Evolutionary conservation across 2,329 filamentous ascomycete species (phyloP), one percentile per base, ranked within the genome.

Genomic region (Aspergillus proliferans): DNA sequence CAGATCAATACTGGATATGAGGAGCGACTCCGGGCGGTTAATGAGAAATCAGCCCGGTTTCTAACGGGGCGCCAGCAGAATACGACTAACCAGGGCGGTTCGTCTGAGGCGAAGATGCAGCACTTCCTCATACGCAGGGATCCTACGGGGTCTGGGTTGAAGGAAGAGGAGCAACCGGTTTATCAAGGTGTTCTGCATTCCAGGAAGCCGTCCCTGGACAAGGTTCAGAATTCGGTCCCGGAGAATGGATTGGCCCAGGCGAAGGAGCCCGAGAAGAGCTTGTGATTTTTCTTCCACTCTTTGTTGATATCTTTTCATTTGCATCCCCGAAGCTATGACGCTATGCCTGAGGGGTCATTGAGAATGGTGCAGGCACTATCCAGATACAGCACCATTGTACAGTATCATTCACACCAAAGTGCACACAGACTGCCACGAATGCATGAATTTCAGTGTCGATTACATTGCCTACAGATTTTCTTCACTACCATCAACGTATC

Each of bases 91-190:
- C 70, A 60, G 76, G 80, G 63, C 58, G 53, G 57, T 9, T 67
- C 68, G 6, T 57, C 61, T 47, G 79, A 87, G 52, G 82, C 84
- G 60, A 78, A 89, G 46, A 84, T 97, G 36, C 80, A 88, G 57
- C 82, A 74, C 47, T 97, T 97, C 62, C 57, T 97, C 50, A 81
- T 82, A 60, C 82, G 87, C 51, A 77, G 88, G 55, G 86, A 93
- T 60, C 79, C 79, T 14, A 68, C 67, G 1, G 71, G 73, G 12
- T 69, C 63, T 53, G 73, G 73, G 5, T 58, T 75, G 46, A 73
- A 73, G 51, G 69, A 71, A 33, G 66, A 70, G 24, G 71, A 74
- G 51, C 65, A 71, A 36, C 53, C 62, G n/a, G 60, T 68, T 10
- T 76, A 76, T 58, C 59, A 65, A 34, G 50, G 60, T 28, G 54